These are phyloP conservation scores for Penicillium arizonense DNA, from an alignment of 495 filamentous ascomycete species.

Conservation along the genomic window DNA sequence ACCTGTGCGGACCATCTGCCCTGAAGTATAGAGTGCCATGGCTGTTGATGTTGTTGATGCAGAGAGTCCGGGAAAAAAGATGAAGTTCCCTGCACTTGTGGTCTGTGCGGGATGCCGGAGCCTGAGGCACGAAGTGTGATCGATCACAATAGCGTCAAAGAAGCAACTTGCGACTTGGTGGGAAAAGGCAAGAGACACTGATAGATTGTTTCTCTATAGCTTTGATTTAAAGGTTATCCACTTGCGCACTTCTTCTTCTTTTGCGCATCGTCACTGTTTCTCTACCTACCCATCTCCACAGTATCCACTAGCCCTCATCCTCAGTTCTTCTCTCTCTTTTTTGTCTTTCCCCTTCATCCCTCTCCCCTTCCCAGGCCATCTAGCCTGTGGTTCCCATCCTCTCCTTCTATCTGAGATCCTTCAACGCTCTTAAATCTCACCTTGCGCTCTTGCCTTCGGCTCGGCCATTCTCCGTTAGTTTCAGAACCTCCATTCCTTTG, in stretches of 20 bases:
- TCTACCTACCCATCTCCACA: constrained; percentile 30
- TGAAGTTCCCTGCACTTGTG: constrained; percentile 24
- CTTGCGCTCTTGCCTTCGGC: not conserved
- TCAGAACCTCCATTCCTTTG: not conserved
- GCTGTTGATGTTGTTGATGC: constrained; percentile 28
- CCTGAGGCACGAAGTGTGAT: constrained; percentile 20
- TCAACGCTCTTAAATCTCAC: not conserved
- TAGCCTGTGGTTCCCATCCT: constrained; percentile 20
- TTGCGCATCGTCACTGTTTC: constrained; percentile 1
- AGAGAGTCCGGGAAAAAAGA: constrained; percentile 32
- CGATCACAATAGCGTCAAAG: constrained; percentile 9
- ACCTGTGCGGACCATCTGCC: constrained; percentile 44
- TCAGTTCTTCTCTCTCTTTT: constrained; percentile 20
- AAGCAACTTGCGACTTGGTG: constrained; percentile 1
- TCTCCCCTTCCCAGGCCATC: constrained; percentile 19
- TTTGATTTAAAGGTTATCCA: not conserved
- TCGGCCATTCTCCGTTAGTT: not conserved
- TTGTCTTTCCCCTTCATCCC: constrained; percentile 18
- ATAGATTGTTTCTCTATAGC: not conserved
- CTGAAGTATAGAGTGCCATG: constrained; percentile 40
- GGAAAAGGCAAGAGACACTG: not conserved
- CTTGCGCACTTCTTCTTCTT: not conserved
- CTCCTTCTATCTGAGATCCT: not conserved
- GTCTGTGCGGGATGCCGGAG: constrained; percentile 17
- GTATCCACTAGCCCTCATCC: constrained; percentile 36